phyloP scores from a whole-genome alignment of 768 basidiomycete genomes.

The Chlorophyllum brunneum region DNA sequence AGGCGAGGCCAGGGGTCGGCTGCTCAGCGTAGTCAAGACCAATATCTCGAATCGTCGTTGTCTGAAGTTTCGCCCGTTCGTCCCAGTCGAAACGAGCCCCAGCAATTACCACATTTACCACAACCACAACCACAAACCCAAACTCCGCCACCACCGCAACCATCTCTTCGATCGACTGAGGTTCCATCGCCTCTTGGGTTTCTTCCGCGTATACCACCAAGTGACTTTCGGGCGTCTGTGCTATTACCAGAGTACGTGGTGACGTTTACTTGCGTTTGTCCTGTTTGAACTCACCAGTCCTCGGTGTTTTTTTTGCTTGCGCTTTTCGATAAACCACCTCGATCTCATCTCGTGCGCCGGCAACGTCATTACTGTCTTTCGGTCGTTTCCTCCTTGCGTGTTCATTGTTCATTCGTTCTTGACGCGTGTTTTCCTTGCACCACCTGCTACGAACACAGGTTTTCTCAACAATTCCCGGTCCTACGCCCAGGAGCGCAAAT shows the following conservation, averaged over 20 bases:
- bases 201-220: constrained; percentile 60
- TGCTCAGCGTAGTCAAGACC: constrained; percentile 26
- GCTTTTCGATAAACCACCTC: constrained; percentile 1
- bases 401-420: constrained; percentile 5
- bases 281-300: background rate
- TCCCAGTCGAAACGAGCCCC: background rate
- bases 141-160: background rate
- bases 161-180: constrained; percentile 15
- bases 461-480: constrained; percentile 79
- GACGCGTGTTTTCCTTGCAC: background rate
- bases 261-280: background rate
- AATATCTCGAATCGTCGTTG: constrained; percentile 14
- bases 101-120: background rate
- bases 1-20: constrained; percentile 42
- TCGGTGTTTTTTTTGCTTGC: background rate
- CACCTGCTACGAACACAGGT: constrained; percentile 35
- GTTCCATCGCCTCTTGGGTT: background rate
- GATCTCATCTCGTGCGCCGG: constrained; percentile 6
- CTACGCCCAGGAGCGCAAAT: constrained; percentile 69
- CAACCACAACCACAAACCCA: background rate
- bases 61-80: background rate
- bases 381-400: constrained; percentile 11
- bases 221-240: constrained; percentile 83
- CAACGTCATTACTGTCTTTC: constrained; percentile 12
- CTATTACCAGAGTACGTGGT: constrained; percentile 82